Base-by-base conservation (phyloP, 2,329 filamentous ascomycete species). In the Paecilomyces variotii region DNA sequence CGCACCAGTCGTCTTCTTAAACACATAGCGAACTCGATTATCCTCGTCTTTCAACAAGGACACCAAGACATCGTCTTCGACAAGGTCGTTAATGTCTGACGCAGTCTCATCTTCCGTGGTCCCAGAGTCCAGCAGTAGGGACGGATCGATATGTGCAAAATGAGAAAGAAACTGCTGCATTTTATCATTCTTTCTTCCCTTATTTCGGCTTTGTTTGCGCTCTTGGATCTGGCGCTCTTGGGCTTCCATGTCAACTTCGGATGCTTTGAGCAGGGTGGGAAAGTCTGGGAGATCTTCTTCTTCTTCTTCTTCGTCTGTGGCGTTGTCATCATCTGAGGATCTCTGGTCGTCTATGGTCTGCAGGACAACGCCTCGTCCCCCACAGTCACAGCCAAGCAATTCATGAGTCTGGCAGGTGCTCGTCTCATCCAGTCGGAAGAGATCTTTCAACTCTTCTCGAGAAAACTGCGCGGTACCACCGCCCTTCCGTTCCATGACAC, bases 341-440 rank as follows among this genome's bases (percentile, higher is more conserved):
- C 54, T 55, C 11, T 28, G 12, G 19, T 60, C 54, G 2, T n/a
- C 49, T 25, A 61, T 52, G 25, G 53, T 52, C 4, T 45, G 14
- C 39, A 9, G 10, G 10, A 34, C 39, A 2, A 45, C 19, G 14
- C 85, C 86, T 7, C 70, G 76, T 0, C 86, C 86, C 4, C 78
- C 79, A 67, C 87, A 90, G 0, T 72, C 70, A 70, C 87, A 90
- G 0, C 80, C 82, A 0, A 90, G 72, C 1, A 89, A 72, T 56
- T 88, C 84, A 68, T 90, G 87, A 2, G 87, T 90, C 66, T 87
- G 84, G 58, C 87, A 88, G 5, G 74, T 75, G 9, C 80, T 78
- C 10, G 78, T 77, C 59, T 86, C 80, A 64, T 90, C 84, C 0
- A 90, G 74, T 1, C 80, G 80, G 66, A 90, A 90, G 0, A 90